phyloP scores from a whole-genome alignment of 306 rosid species.

The Pyrus communis region DNA sequence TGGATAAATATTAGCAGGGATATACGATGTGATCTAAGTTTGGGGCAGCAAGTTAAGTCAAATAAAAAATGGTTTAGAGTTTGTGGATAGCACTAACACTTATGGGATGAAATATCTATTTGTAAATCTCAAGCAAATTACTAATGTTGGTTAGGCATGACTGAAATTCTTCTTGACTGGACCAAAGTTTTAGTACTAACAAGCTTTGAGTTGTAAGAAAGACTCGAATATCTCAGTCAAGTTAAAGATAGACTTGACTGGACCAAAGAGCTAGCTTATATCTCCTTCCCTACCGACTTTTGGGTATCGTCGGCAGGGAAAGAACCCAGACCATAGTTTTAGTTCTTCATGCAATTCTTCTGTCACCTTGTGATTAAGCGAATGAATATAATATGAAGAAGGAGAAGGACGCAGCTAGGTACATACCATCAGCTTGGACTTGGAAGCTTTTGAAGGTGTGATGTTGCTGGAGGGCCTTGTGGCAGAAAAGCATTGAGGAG shows the following conservation, averaged over 20 bases:
- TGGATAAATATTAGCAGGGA: neutral
- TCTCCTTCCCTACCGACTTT: neutral
- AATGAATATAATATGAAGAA: neutral
- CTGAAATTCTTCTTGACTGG: no score
- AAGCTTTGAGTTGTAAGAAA: neutral
- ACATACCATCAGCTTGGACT: conserved; percentile 61
- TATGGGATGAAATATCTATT: no score
- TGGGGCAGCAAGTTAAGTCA: neutral
- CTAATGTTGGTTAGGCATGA: no score
- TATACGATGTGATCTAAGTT: neutral
- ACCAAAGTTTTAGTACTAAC: neutral
- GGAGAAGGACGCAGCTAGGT: neutral
- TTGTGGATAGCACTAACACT: neutral
- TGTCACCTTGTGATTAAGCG: neutral
- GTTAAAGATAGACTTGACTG: neutral
- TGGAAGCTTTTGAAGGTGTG: conserved; percentile 38
- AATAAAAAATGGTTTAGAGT: neutral
- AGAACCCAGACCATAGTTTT: neutral
- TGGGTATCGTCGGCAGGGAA: neutral
- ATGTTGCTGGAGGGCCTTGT: conserved; percentile 28
- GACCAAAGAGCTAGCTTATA: neutral
- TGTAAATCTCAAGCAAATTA: no score
- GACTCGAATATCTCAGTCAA: neutral
- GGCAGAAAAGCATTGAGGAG: conserved; percentile 94
- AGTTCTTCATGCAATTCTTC: neutral